Conservation (phyloP, 2,329 filamentous ascomycete genomes). For the Fusarium dimerum region DNA sequence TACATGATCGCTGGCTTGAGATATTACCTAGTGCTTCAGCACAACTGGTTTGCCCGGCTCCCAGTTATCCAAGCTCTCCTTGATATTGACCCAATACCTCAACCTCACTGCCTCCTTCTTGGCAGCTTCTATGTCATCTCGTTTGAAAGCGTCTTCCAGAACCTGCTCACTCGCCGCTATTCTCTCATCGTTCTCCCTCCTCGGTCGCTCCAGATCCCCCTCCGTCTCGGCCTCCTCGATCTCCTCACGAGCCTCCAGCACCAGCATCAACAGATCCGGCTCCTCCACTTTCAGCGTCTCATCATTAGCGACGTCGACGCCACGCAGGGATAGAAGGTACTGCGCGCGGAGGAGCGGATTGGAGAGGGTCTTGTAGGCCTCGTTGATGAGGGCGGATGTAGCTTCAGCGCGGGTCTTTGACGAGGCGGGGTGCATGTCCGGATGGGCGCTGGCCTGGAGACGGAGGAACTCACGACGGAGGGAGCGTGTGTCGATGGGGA, state of each 20-base stretch:
- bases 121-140: constrained; percentile 66
- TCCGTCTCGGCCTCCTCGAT: constrained; percentile 73
- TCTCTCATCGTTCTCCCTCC: constrained; percentile 66
- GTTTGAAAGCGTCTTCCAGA: constrained; percentile 65
- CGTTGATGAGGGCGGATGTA: constrained; percentile 81
- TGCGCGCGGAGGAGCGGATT: constrained; percentile 83
- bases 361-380: constrained; percentile 83
- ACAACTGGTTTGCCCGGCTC: constrained; percentile 70
- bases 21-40: constrained; percentile 46
- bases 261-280: constrained; percentile 71
- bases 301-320: constrained; percentile 77
- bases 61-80: constrained; percentile 79
- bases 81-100: constrained; percentile 89
- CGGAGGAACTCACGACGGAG: constrained; percentile 85
- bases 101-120: constrained; percentile 73
- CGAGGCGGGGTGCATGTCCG: constrained; percentile 63
- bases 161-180: constrained; percentile 63
- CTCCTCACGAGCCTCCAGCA: constrained; percentile 76
- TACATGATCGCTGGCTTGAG: too few species aligned
- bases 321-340: constrained; percentile 75
- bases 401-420: constrained; percentile 68
- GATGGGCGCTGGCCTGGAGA: constrained; percentile 76
- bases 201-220: constrained; percentile 61
- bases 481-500: constrained; percentile 68
- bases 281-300: constrained; percentile 71